phyloP scores from a whole-genome alignment of 73 alveolate genomes.

The Strombidium stylifer region DNA sequence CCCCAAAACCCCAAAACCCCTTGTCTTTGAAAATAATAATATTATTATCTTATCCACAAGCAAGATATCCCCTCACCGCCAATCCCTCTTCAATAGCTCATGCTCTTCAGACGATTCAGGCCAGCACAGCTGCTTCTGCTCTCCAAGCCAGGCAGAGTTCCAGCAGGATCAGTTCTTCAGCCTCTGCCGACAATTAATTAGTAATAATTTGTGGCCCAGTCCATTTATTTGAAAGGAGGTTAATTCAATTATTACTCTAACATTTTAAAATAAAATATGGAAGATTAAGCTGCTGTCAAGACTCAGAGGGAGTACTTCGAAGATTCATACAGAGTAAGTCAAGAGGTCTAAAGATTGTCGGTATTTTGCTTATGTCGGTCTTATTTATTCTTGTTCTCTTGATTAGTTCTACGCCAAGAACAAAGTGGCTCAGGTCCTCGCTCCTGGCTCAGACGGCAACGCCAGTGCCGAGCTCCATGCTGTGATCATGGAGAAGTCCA shows the following conservation, averaged over 20 bases:
- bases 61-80: too few species aligned
- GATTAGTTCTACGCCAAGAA: slow-evolving; percentile 26
- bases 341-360: too few species aligned
- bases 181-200: neutral
- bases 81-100: neutral
- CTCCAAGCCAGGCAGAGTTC: neutral
- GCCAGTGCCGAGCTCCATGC: too few species aligned
- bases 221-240: neutral
- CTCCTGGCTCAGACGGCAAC: slow-evolving; percentile 9
- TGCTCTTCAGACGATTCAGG: neutral
- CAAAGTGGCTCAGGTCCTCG: neutral
- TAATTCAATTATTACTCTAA: too few species aligned
- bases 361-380: too few species aligned
- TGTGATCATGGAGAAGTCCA: slow-evolving; percentile 66
- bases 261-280: neutral
- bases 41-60: too few species aligned
- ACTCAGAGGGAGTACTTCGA: slow-evolving; percentile 33
- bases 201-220: neutral
- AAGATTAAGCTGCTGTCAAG: neutral
- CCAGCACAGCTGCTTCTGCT: neutral
- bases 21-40: too few species aligned
- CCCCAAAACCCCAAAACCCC: too few species aligned
- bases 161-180: neutral
- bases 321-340: slow-evolving; percentile 39
- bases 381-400: neutral